phyloP scores from a whole-genome alignment of 2,329 filamentous ascomycete genomes.

The Cylindrodendrum hubeiense region DNA sequence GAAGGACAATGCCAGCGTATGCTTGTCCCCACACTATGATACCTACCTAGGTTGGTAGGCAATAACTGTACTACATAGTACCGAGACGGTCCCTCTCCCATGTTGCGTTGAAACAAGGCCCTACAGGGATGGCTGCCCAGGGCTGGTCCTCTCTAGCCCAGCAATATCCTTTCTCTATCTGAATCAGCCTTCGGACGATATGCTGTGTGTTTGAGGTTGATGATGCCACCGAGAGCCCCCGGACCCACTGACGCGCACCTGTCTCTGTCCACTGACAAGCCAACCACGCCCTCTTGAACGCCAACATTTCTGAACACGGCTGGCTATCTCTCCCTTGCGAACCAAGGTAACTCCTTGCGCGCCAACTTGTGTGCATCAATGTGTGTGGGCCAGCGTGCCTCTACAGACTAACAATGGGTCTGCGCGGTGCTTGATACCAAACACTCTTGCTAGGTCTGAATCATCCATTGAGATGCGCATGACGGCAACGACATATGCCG shows the following conservation, averaged over 20 bases:
- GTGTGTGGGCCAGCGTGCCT: too few relatives aligned
- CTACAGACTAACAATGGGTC: too few relatives aligned
- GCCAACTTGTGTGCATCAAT: too few relatives aligned
- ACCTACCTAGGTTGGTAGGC: too few relatives aligned
- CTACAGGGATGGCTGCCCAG: conserved; percentile 13
- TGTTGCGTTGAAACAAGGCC: conserved; percentile 17
- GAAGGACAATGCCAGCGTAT: too few relatives aligned
- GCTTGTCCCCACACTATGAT: background rate
- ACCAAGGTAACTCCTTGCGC: too few relatives aligned
- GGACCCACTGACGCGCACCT: conserved; percentile 1
- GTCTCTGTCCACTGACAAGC: background rate
- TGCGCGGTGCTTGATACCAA: too few relatives aligned
- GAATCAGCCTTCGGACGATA: conserved; percentile 21
- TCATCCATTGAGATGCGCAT: background rate
- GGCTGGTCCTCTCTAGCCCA: background rate
- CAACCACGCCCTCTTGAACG: background rate
- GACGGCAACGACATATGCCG: background rate
- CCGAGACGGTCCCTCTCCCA: background rate
- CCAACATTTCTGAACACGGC: background rate
- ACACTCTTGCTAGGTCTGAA: background rate
- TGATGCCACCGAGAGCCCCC: background rate
- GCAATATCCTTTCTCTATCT: conserved; percentile 12
- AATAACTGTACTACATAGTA: background rate
- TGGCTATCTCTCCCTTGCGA: background rate
- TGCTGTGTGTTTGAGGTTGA: conserved; percentile 8